Evolutionary conservation across 2,329 filamentous ascomycete genomes (phyloP).

Genomic region (Trichophyton mentagrophytes): DNA sequence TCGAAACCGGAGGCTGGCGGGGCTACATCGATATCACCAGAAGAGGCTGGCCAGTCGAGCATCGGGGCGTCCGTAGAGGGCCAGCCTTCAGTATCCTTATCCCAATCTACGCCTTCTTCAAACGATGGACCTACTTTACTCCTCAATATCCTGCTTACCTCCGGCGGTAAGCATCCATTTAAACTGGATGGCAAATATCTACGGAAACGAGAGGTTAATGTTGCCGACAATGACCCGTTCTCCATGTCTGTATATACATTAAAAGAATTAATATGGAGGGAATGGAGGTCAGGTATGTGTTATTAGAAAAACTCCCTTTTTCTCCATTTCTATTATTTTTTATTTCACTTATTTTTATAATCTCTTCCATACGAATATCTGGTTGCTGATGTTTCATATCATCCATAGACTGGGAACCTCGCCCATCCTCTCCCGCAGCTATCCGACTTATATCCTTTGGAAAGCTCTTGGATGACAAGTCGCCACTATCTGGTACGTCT

Average conservation of each 20-base stretch:
- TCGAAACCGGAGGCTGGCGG: neutral
- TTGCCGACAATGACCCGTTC: conserved; percentile 69
- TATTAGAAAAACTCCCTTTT: neutral
- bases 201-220: conserved; percentile 61
- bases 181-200: conserved; percentile 81
- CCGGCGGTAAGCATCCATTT: conserved; percentile 74
- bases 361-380: neutral
- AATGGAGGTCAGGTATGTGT: conserved; percentile 65
- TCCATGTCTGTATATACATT: conserved; percentile 86
- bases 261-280: conserved; percentile 83
- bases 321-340: neutral
- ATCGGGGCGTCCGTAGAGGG: neutral
- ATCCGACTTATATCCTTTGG: conserved; percentile 90
- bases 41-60: neutral
- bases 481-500: conserved; percentile 62
- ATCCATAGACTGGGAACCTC: conserved; percentile 62
- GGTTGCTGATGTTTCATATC: conserved; percentile 3
- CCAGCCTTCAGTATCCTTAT: neutral
- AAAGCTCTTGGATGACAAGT: conserved; percentile 79
- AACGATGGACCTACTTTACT: neutral
- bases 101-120: neutral
- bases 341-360: too few relatives aligned
- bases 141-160: conserved; percentile 55
- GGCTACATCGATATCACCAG: neutral
- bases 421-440: conserved; percentile 72